A percentile compares a stretch with the other conserved stretches of the same genome.
Evolutionary conservation across 257 asterid genomes (phyloP).

Genomic region (Scutellaria barbata): DNA sequence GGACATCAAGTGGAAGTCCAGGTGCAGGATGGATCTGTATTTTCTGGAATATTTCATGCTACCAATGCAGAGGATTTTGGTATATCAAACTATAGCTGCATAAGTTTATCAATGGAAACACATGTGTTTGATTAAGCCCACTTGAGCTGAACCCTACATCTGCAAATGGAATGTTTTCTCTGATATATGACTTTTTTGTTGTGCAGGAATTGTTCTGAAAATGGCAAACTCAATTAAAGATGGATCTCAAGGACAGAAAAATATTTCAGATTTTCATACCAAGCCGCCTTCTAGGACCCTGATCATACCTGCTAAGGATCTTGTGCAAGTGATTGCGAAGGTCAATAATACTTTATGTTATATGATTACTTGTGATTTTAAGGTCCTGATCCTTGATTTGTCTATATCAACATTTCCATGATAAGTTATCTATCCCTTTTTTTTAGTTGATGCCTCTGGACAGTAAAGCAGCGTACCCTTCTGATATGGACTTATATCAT

Average conservation of each 20-base stretch:
- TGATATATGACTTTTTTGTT: conserved; percentile 26
- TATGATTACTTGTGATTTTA: conserved; percentile 2
- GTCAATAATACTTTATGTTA: conserved; percentile 33
- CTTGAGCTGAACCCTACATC: not conserved
- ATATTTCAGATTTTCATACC: conserved; percentile 46
- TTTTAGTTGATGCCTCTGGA: conserved; percentile 9
- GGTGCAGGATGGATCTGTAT: conserved; percentile 80
- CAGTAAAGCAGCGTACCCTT: conserved; percentile 17
- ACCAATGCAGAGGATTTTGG: conserved; percentile 88
- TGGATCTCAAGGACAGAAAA: conserved; percentile 65
- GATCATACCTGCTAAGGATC: conserved; percentile 78
- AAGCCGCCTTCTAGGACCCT: conserved; percentile 68
- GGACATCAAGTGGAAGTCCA: conserved; percentile 97
- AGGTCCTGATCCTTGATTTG: conserved; percentile 22
- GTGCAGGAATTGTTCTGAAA: conserved; percentile 80
- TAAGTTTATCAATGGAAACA: conserved; percentile 17
- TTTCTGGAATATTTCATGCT: conserved; percentile 85
- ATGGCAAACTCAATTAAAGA: conserved; percentile 77
- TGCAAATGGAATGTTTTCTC: not conserved
- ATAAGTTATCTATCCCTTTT: not conserved
- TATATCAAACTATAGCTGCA: conserved; percentile 38
- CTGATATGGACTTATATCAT: conserved; percentile 10
- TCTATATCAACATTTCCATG: conserved; percentile 18
- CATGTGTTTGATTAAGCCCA: not conserved
- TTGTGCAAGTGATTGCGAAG: conserved; percentile 94